Conservation (phyloP, 306 rosid genomes). For the Rosa rugosa region DNA sequence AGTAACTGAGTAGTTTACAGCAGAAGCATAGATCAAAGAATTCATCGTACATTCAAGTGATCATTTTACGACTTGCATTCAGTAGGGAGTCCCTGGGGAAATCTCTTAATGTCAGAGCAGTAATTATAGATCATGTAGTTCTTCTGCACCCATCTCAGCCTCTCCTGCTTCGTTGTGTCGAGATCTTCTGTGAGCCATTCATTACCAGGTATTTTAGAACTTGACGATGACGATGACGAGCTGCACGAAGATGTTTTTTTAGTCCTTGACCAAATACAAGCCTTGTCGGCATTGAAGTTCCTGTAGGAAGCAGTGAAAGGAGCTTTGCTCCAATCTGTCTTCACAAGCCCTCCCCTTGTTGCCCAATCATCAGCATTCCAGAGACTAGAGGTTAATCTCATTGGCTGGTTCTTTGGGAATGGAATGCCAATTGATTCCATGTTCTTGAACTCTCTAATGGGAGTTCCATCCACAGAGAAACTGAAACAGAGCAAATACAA, state of each 20-base stretch:
- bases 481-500: slow-evolving; percentile 21
- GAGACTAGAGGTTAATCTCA: slow-evolving; percentile 59
- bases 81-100: slow-evolving; percentile 55
- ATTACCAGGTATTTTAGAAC: slow-evolving; percentile 7
- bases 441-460: slow-evolving; percentile 78
- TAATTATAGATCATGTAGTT: slow-evolving; percentile 68
- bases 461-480: slow-evolving; percentile 62
- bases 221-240: slow-evolving; percentile 19
- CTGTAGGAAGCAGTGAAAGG: slow-evolving; percentile 64
- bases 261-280: slow-evolving; percentile 43
- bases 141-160: slow-evolving; percentile 53
- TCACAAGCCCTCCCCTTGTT: slow-evolving; percentile 72
- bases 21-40: not conserved
- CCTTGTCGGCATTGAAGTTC: slow-evolving; percentile 51
- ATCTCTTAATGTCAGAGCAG: slow-evolving; percentile 49
- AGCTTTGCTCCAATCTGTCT: slow-evolving; percentile 62
- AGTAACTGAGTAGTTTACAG: not conserved
- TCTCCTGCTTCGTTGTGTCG: slow-evolving; percentile 36
- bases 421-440: slow-evolving; percentile 49
- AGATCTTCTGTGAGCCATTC: slow-evolving; percentile 49
- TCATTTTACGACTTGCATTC: slow-evolving; percentile 33
- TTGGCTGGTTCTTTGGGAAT: slow-evolving; percentile 55
- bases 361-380: slow-evolving; percentile 95
- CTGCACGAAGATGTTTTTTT: slow-evolving; percentile 45
- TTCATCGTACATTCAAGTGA: not conserved